Evolutionary conservation across 2,329 filamentous ascomycete genomes (phyloP).

Genomic region (Tolypocladium ophioglossoides): DNA sequence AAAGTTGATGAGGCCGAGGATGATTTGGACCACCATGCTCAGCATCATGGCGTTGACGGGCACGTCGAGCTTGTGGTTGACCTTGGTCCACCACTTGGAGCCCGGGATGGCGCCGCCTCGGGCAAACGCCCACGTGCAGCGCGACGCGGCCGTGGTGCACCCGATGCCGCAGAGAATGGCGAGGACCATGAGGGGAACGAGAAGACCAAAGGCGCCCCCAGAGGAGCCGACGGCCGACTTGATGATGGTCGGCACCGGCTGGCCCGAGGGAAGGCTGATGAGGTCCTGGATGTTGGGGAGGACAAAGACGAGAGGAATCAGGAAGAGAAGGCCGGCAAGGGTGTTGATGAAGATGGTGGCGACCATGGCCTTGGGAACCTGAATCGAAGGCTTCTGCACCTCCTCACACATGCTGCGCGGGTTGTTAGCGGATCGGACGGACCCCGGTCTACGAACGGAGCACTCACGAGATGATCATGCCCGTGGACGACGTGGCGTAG

Average conservation of each 20-base stretch:
- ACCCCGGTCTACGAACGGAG: too few relatives aligned
- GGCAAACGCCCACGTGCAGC: slow-evolving; percentile 59
- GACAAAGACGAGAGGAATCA: slow-evolving; percentile 60
- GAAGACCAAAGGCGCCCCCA: slow-evolving; percentile 50
- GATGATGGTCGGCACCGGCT: slow-evolving; percentile 56
- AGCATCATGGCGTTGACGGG: slow-evolving; percentile 66
- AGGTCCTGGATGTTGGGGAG: slow-evolving; percentile 51
- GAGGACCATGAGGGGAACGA: slow-evolving; percentile 55
- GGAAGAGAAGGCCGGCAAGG: slow-evolving; percentile 54
- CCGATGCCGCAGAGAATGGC: slow-evolving; percentile 57
- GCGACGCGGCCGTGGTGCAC: slow-evolving; percentile 58
- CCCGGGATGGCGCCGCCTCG: slow-evolving; percentile 61
- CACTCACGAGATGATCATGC: slow-evolving; percentile 67
- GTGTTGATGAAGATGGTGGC: slow-evolving; percentile 57
- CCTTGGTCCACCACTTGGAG: slow-evolving; percentile 46
- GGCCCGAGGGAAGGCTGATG: slow-evolving; percentile 40
- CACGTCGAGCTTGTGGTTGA: slow-evolving; percentile 52
- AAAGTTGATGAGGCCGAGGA: slow-evolving; percentile 59
- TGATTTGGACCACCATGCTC: slow-evolving; percentile 52
- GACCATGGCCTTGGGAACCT: slow-evolving; percentile 66
- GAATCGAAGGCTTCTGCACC: slow-evolving; percentile 51
- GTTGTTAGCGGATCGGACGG: neutral
- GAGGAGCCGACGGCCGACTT: slow-evolving; percentile 49
- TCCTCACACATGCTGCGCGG: slow-evolving; percentile 59
- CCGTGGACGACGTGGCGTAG: slow-evolving; percentile 65